These are phyloP conservation scores for Bothriochloa decipiens DNA, from an alignment of 176 grass and related monocot genomes.

Conservation along the genomic window DNA sequence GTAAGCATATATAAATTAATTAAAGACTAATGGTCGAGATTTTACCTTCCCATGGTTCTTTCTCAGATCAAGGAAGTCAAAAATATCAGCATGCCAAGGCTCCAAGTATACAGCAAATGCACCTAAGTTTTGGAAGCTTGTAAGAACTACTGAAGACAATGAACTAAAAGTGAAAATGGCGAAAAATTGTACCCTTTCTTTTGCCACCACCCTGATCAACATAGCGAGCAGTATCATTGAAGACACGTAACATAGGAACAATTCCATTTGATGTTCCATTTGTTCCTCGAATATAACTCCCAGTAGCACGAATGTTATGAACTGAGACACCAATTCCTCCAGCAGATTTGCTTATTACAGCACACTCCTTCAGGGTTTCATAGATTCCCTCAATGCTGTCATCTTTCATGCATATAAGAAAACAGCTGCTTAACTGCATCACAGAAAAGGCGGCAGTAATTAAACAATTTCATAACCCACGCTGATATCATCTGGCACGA, in stretches of 20 bases:
- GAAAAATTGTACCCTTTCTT: slow-evolving; percentile 67
- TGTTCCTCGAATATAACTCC: slow-evolving; percentile 90
- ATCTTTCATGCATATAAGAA: slow-evolving; percentile 98
- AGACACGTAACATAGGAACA: slow-evolving; percentile 94
- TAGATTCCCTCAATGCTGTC: slow-evolving; percentile 98
- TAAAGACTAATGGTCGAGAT: background rate
- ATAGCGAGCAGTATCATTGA: slow-evolving; percentile 97
- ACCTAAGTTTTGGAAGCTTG: slow-evolving; percentile 47
- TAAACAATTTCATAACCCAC: background rate
- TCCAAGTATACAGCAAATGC: slow-evolving; percentile 97
- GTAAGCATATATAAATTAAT: background rate
- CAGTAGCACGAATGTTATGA: slow-evolving; percentile 85
- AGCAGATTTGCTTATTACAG: slow-evolving; percentile 93
- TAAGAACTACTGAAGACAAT: slow-evolving; percentile 20
- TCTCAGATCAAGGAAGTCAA: slow-evolving; percentile 92
- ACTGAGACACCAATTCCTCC: slow-evolving; percentile 95
- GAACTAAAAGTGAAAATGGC: background rate
- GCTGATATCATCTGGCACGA: background rate
- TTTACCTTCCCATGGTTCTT: slow-evolving; percentile 98
- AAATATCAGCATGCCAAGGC: slow-evolving; percentile 98
- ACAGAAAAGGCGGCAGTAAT: slow-evolving; percentile 8
- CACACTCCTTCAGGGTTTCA: slow-evolving; percentile 95
- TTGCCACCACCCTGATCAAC: slow-evolving; percentile 99
- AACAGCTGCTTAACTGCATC: slow-evolving; percentile 91
- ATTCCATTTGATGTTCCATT: slow-evolving; percentile 94